These are phyloP conservation scores for Phytophthora citricola DNA, from an alignment of 352 stramenopile genomes.

Conservation along the genomic window DNA sequence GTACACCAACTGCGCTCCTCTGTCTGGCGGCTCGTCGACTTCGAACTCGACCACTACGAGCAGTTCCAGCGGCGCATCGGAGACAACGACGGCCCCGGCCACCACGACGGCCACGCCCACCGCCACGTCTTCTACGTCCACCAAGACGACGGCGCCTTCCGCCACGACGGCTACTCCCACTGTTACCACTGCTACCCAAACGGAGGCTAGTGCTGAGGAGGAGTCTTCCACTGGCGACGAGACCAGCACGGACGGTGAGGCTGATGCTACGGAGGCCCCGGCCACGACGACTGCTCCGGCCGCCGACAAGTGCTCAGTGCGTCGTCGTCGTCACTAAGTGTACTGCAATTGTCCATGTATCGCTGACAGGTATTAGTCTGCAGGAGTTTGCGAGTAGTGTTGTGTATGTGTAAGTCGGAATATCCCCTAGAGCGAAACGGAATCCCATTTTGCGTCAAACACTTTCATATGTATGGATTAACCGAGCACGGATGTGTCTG, in stretches of 20 bases:
- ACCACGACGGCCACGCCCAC: conserved; percentile 12
- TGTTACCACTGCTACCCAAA: conserved; percentile 12
- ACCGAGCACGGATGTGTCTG: conserved; percentile 2
- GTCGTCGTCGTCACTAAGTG: conserved; percentile 37
- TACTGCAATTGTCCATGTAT: conserved; percentile 15
- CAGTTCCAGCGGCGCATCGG: conserved; percentile 7
- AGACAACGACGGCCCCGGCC: conserved; percentile 4
- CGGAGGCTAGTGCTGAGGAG: conserved; percentile 11
- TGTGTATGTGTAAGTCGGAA: conserved; percentile 30
- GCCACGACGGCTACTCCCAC: conserved; percentile 15
- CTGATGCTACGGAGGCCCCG: conserved; percentile 18
- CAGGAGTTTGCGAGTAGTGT: conserved; percentile 13
- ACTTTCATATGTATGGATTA: conserved; percentile 3
- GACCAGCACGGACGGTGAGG: conserved; percentile 17
- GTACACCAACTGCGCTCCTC: conserved; percentile 54
- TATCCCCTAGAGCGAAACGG: conserved; percentile 24
- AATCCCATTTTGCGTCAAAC: conserved; percentile 27
- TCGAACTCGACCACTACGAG: conserved; percentile 23
- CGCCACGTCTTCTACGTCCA: conserved; percentile 12
- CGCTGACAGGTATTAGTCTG: conserved; percentile 10
- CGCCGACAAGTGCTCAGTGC: conserved; percentile 40
- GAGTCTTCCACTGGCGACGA: conserved; percentile 10
- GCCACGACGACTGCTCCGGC: conserved; percentile 14
- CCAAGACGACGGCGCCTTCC: conserved; percentile 15
- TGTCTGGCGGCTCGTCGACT: conserved; percentile 24